phyloP scores from a whole-genome alignment of 2,329 filamentous ascomycete species.

The Colletotrichum sojae region DNA sequence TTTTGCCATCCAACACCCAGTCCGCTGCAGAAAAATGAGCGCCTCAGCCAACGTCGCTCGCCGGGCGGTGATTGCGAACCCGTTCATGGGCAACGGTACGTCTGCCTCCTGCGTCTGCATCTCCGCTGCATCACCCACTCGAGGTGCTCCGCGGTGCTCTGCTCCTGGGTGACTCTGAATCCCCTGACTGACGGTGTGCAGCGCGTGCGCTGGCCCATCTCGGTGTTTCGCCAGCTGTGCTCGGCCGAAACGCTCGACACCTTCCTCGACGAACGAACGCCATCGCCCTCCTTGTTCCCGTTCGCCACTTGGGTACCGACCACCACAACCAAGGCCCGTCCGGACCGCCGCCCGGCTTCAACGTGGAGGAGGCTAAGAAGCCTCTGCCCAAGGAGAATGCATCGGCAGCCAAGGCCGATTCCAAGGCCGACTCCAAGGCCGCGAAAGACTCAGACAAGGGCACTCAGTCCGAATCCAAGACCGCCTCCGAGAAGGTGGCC shows the following conservation, averaged over 20 bases:
- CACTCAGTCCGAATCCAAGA: slow-evolving; percentile 42
- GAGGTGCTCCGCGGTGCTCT: slow-evolving; percentile 3
- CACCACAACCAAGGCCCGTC: slow-evolving; percentile 67
- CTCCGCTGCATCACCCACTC: slow-evolving; percentile 23
- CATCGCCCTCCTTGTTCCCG: slow-evolving; percentile 70
- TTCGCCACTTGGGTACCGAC: slow-evolving; percentile 71
- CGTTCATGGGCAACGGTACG: slow-evolving; percentile 65
- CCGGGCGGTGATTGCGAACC: slow-evolving; percentile 67
- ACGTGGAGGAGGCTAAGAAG: slow-evolving; percentile 90
- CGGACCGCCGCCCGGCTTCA: slow-evolving; percentile 90
- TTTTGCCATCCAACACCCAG: slow-evolving; percentile 16
- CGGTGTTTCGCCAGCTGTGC: slow-evolving; percentile 61
- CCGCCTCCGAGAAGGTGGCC: slow-evolving; percentile 48
- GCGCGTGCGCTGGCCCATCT: slow-evolving; percentile 64
- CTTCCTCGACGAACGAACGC: slow-evolving; percentile 63
- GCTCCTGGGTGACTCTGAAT: slow-evolving; percentile 2
- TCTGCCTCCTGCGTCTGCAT: slow-evolving; percentile 39
- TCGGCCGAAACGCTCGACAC: slow-evolving; percentile 62
- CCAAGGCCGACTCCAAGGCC: slow-evolving; percentile 44
- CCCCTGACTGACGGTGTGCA: slow-evolving; percentile 49
- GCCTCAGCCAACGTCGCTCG: slow-evolving; percentile 69
- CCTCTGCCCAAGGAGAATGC: slow-evolving; percentile 74
- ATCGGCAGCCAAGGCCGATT: slow-evolving; percentile 52
- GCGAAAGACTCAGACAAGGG: slow-evolving; percentile 44
- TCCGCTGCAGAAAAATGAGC: slow-evolving; percentile 60